phyloP scores from a whole-genome alignment of 2,329 filamentous ascomycete genomes.

The Calycina herbarum region DNA sequence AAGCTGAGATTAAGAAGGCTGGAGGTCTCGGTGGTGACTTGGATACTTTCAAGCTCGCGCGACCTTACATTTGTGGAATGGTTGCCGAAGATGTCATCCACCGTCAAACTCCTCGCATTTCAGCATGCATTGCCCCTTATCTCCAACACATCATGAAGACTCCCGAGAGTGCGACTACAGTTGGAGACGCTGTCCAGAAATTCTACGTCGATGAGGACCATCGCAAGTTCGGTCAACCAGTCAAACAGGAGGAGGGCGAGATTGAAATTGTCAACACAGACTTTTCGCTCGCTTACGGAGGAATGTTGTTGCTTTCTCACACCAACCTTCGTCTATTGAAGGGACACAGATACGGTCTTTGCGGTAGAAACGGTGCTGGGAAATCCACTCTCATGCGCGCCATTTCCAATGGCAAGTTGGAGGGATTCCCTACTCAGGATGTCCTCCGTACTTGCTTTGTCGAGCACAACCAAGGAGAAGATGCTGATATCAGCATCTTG shows the following conservation, averaged over 20 bases:
- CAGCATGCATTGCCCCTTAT: conserved; percentile 70
- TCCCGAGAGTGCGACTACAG: conserved; percentile 57
- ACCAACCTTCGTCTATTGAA: conserved; percentile 93
- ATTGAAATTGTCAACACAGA: conserved; percentile 95
- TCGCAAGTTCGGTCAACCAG: conserved; percentile 80
- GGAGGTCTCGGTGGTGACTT: conserved; percentile 61
- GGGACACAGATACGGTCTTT: conserved; percentile 95
- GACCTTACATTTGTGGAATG: conserved; percentile 78
- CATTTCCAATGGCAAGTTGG: conserved; percentile 92
- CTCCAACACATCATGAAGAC: conserved; percentile 68
- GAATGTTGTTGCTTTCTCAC: conserved; percentile 94
- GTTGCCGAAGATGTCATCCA: conserved; percentile 85
- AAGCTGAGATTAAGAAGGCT: conserved; percentile 72
- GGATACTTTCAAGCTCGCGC: conserved; percentile 66
- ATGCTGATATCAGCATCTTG: conserved; percentile 92
- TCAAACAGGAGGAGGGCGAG: conserved; percentile 89
- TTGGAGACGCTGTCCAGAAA: conserved; percentile 73
- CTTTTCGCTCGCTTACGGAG: conserved; percentile 96
- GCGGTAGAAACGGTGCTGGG: conserved; percentile 93
- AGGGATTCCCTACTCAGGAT: conserved; percentile 92
- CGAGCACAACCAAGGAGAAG: conserved; percentile 98
- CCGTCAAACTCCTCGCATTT: conserved; percentile 73
- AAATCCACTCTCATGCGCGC: conserved; percentile 99
- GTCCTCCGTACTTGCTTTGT: conserved; percentile 95
- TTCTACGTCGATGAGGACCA: conserved; percentile 82